These are phyloP conservation scores for Phytophthora meadii DNA, from an alignment of 352 stramenopile species.

Conservation along the genomic window DNA sequence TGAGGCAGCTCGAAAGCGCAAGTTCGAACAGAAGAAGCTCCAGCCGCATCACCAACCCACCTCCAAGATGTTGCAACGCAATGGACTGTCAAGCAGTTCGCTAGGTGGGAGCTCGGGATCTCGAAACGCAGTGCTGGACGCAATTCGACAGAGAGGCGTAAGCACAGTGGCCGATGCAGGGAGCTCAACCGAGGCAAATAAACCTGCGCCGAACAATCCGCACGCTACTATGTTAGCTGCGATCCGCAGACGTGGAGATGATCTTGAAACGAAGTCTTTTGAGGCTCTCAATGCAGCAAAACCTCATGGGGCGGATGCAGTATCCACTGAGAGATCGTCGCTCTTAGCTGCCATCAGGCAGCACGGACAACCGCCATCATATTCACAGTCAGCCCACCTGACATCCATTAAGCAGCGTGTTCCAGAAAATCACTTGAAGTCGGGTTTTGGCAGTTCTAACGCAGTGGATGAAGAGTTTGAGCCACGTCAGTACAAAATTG, in stretches of 20 bases:
- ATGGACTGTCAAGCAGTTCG: conserved; percentile 1
- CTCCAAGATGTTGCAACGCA: conserved; percentile 2
- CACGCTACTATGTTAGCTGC: conserved; percentile 23
- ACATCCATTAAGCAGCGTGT: conserved; percentile 17
- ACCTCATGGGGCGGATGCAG: conserved; percentile 3
- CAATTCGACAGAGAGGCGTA: conserved; percentile 35
- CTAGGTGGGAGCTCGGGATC: conserved; percentile 3
- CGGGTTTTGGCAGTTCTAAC: neutral
- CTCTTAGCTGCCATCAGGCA: conserved; percentile 28
- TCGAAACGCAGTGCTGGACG: conserved; percentile 37
- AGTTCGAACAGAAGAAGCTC: conserved; percentile 34
- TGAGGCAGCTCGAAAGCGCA: conserved; percentile 44
- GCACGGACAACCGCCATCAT: conserved; percentile 3
- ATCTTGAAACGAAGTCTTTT: neutral
- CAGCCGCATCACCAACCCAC: conserved; percentile 5
- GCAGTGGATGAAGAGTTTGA: conserved; percentile 37
- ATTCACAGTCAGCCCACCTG: conserved; percentile 18
- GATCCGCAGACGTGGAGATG: conserved; percentile 18
- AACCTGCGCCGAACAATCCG: neutral
- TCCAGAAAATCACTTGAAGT: neutral
- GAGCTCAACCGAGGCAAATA: neutral
- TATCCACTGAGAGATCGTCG: conserved; percentile 10
- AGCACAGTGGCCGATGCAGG: neutral
- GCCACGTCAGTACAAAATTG: conserved; percentile 55
- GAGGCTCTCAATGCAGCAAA: neutral